These are phyloP conservation scores for Coccinonectria pachysandricola DNA, from an alignment of 2,329 filamentous ascomycete genomes.

Conservation along the genomic window DNA sequence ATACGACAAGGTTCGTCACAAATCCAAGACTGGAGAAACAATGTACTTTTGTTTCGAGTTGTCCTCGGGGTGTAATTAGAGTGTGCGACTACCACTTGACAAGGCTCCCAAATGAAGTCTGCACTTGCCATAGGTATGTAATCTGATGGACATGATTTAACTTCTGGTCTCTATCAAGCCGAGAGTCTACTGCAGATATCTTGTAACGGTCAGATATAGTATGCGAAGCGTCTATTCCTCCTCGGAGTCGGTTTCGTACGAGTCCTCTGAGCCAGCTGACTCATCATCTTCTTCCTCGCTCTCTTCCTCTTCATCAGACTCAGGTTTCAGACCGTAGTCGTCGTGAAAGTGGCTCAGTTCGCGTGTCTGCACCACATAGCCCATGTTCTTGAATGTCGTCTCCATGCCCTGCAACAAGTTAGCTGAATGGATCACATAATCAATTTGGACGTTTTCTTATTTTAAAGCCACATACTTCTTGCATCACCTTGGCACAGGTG, in stretches of 20 bases:
- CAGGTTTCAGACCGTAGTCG: slow-evolving; percentile 71
- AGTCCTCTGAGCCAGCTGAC: slow-evolving; percentile 20
- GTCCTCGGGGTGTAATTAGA: too few relatives aligned
- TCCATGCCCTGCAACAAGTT: slow-evolving; percentile 52
- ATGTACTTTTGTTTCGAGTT: too few relatives aligned
- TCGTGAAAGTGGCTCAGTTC: slow-evolving; percentile 75
- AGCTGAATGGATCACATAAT: slow-evolving; percentile 1
- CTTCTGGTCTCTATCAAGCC: too few relatives aligned
- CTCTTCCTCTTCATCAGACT: slow-evolving; percentile 47
- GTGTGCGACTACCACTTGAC: too few relatives aligned
- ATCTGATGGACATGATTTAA: too few relatives aligned
- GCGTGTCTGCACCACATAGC: slow-evolving; percentile 69
- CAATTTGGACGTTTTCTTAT: background rate
- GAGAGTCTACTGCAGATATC: too few relatives aligned
- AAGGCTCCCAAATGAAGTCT: too few relatives aligned
- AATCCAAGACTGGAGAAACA: too few relatives aligned
- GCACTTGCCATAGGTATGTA: too few relatives aligned
- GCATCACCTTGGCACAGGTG: slow-evolving; percentile 77
- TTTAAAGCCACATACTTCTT: slow-evolving; percentile 53
- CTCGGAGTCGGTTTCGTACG: slow-evolving; percentile 20
- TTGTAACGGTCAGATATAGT: too few relatives aligned
- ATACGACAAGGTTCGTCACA: too few relatives aligned
- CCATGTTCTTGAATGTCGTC: slow-evolving; percentile 61
- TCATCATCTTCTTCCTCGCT: slow-evolving; percentile 33
- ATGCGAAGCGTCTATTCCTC: slow-evolving; percentile 20